phyloP scores from a whole-genome alignment of 305 asterid genomes.

The Solanum hybrid region DNA sequence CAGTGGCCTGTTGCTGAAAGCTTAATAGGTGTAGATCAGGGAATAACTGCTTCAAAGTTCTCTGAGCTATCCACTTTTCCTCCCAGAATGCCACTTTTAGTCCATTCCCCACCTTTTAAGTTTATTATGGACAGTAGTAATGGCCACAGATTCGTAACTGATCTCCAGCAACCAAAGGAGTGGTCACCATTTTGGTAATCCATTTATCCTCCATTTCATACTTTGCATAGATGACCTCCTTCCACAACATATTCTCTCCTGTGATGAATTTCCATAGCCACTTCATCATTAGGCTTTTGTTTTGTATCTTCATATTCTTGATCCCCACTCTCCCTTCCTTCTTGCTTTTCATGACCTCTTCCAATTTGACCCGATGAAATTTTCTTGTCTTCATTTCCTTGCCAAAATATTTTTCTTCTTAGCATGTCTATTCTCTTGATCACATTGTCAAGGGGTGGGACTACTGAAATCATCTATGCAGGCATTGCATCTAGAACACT shows the following conservation, averaged over 20 bases:
- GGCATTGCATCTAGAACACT: neutral
- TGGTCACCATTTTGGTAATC: neutral
- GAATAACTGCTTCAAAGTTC: neutral
- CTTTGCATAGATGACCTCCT: neutral
- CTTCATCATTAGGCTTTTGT: neutral
- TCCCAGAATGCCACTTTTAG: too few relatives aligned
- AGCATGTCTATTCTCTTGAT: neutral
- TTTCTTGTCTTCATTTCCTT: too few relatives aligned
- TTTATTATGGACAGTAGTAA: neutral
- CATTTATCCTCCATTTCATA: neutral
- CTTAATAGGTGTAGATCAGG: neutral
- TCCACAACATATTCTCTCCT: neutral
- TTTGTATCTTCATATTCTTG: neutral
- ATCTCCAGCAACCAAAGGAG: neutral
- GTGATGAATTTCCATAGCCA: neutral
- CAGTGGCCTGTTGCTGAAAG: neutral
- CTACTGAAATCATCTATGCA: neutral
- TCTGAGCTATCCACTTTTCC: neutral
- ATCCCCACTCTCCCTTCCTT: neutral
- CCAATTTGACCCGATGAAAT: neutral
- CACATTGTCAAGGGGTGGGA: neutral
- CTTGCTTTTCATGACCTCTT: neutral
- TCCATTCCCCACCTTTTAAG: neutral
- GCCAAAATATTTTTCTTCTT: neutral
- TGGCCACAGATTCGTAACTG: neutral